phyloP scores from a whole-genome alignment of 495 filamentous ascomycete genomes.

The Penicillium mononematosum region DNA sequence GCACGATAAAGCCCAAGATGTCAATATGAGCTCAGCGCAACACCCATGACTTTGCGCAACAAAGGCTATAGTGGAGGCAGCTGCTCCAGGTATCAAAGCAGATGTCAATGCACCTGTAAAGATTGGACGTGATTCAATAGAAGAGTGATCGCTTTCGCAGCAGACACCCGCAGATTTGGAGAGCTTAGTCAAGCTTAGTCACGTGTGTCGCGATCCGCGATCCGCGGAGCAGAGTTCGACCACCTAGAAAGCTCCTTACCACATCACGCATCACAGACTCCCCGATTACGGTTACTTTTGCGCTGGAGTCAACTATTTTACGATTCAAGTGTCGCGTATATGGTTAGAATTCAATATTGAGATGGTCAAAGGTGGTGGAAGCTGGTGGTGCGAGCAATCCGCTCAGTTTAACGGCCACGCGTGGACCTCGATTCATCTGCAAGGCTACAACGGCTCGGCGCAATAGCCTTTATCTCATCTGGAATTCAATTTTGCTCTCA shows the following conservation, averaged over 20 bases:
- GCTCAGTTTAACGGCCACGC: slow-evolving; percentile 41
- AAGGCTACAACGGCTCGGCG: slow-evolving; percentile 22
- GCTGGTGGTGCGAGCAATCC: slow-evolving; percentile 45
- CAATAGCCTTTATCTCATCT: slow-evolving; percentile 13
- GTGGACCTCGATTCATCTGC: slow-evolving; percentile 36
- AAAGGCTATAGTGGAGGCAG: background rate
- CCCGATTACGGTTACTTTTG: slow-evolving; percentile 11
- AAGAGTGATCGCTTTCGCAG: background rate
- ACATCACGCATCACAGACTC: slow-evolving; percentile 12
- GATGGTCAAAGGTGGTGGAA: slow-evolving; percentile 46
- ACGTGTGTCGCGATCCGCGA: slow-evolving; percentile 24
- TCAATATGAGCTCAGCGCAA: slow-evolving; percentile 6
- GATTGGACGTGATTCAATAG: background rate
- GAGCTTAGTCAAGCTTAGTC: slow-evolving; percentile 19
- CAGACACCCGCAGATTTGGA: slow-evolving; percentile 11
- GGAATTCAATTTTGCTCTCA: slow-evolving; percentile 2
- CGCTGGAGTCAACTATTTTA: slow-evolving; percentile 5
- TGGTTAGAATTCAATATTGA: slow-evolving; percentile 34
- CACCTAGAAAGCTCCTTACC: slow-evolving; percentile 27
- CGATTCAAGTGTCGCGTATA: slow-evolving; percentile 19
- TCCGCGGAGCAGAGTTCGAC: slow-evolving; percentile 31
- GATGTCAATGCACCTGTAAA: background rate
- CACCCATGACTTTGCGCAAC: slow-evolving; percentile 8
- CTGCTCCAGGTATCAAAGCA: background rate
- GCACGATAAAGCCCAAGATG: slow-evolving; percentile 6